phyloP scores from a whole-genome alignment of 2,329 filamentous ascomycete species.

The Ophiostoma triangulosporum region DNA sequence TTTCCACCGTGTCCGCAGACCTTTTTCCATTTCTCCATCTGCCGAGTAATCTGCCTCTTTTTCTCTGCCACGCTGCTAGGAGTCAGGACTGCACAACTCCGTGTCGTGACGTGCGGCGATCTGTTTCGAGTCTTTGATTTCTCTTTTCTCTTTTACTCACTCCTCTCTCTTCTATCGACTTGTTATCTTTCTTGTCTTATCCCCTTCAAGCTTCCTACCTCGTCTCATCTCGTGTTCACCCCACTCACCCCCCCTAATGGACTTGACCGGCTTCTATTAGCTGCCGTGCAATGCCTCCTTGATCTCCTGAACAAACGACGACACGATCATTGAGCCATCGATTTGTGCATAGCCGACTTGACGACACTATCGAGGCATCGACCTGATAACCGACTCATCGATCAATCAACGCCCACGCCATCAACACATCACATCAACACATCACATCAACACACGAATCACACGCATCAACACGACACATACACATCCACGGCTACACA shows the following conservation, averaged over 20 bases:
- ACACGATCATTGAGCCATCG: too few relatives aligned
- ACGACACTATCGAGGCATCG: too few relatives aligned
- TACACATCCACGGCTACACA: background rate
- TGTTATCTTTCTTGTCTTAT: background rate
- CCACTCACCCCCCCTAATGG: background rate
- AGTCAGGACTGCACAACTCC: background rate
- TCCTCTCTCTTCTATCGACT: background rate
- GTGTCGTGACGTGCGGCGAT: conserved; percentile 1
- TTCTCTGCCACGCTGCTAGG: background rate
- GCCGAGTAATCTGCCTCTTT: too few relatives aligned
- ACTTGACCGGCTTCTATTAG: background rate
- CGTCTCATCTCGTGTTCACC: background rate
- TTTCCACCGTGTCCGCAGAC: too few relatives aligned
- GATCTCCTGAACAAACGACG: background rate
- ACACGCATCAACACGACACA: background rate
- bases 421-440: too few relatives aligned
- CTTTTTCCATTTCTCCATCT: background rate
- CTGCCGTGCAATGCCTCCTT: background rate
- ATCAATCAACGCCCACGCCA: too few relatives aligned
- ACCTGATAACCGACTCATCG: too few relatives aligned
- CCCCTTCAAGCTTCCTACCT: background rate
- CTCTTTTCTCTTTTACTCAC: background rate
- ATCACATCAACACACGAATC: too few relatives aligned
- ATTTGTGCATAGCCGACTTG: too few relatives aligned
- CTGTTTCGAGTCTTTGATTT: background rate